Evolutionary conservation across 257 asterid species (phyloP), one percentile per base, ranked within the genome.

Genomic region (Plantago elongata): DNA sequence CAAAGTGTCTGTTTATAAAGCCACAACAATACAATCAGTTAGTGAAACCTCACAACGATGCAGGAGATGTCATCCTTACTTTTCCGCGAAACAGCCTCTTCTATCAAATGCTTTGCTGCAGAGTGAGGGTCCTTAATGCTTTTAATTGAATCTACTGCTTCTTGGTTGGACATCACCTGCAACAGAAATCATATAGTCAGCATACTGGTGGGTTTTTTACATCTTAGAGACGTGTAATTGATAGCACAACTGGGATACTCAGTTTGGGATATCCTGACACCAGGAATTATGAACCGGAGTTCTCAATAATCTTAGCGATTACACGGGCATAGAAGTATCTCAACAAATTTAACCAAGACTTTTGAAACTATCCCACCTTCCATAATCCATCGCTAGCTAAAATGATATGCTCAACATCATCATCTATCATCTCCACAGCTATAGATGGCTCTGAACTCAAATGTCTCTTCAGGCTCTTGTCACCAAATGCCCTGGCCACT

Each of bases 401-500:
- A 67, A 91, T 86, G 60, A 83, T 45, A 47, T 79, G 72, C 81
- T 88, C 96, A 9, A 69, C 82, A 2, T 86, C 96, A 45, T 81
- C 87, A 30, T 91, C 94, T 17, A 91, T 81, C 0, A 49, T 57
- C 78, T 79, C 81, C 1, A 83, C 60, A 29, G 79, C 59, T 10
- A 74, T 67, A 65, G 86, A 94, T 11, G 98, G 98, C 75, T 88
- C 96, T 18, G 96, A 86, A 71, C 88, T 88, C 29, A 91, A 90
- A 74, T 88, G 95, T 42, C 79, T 72, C 73, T 88, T 91, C 75
- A 91, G 81, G 77, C 90, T 88, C 78, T 88, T 88, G 79, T 91
- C 96, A 11, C 98, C 98, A 54, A 91, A 91, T 55, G 98, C 95
- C 75, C 98, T 80, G 0, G 96, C 98, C 63, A 91, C 95, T 12